A percentile compares a stretch with the other conserved stretches of the same genome.
Conservation (phyloP, 345 rosid species). For the Rhizophora mangle region DNA sequence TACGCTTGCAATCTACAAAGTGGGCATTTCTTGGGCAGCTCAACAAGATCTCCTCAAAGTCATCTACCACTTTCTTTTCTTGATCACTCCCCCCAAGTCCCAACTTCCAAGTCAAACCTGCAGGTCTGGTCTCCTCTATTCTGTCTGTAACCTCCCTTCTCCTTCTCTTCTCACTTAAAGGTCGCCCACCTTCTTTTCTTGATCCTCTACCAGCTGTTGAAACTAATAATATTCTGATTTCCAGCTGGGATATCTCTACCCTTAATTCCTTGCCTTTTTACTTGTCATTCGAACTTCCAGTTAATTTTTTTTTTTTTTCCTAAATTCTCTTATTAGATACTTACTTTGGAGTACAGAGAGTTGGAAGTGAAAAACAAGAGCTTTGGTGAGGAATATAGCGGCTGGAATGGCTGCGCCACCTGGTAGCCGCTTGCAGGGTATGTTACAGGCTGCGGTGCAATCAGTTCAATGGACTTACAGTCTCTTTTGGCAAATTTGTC, state of each 20-base stretch:
- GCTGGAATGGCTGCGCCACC: slow-evolving; percentile 48
- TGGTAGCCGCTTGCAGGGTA: slow-evolving; percentile 54
- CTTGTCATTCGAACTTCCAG: background rate
- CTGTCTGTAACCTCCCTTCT: slow-evolving; percentile 2
- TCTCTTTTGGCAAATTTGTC: slow-evolving; percentile 90
- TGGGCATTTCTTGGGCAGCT: slow-evolving; percentile 25
- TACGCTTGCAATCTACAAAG: background rate
- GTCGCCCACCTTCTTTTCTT: slow-evolving; percentile 14
- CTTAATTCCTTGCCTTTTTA: slow-evolving; percentile 4
- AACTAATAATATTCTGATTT: slow-evolving; percentile 18
- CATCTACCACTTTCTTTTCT: slow-evolving; percentile 33
- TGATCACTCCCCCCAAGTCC: background rate
- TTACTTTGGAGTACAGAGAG: background rate
- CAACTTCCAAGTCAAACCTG: slow-evolving; percentile 22
- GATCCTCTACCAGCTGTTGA: background rate
- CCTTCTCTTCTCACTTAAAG: slow-evolving; percentile 9
- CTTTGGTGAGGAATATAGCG: background rate
- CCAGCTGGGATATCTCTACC: slow-evolving; percentile 20
- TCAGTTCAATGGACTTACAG: slow-evolving; percentile 95
- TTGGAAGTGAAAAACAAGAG: background rate
- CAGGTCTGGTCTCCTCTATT: slow-evolving; percentile 20
- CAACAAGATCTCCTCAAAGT: slow-evolving; percentile 37
- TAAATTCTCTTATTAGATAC: background rate
- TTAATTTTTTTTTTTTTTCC: background rate
- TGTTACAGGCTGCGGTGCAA: slow-evolving; percentile 81